Base-by-base conservation (phyloP, 345 rosid genomes). In the Acer saccharum region DNA sequence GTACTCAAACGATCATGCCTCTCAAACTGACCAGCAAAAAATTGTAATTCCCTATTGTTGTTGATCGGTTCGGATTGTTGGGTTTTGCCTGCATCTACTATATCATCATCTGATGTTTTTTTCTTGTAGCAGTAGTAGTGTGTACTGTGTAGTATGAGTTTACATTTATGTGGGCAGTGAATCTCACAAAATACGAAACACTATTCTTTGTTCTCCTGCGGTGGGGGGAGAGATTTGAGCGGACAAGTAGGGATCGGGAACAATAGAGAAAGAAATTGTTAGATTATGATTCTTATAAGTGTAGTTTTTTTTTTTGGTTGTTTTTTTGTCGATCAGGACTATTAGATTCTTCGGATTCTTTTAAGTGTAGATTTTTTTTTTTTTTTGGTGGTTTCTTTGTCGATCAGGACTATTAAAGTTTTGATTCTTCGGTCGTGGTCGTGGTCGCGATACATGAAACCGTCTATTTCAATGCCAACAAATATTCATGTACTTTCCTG, bases 71-170 rank as follows among this genome's bases (percentile, higher is more conserved):
- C 70, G 76, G 61, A 76, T 70, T 65, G 52, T 44, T 7, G 50
- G 48, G 63, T 78, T 73, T 20, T 81, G 67, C 55, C 66, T 69
- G 65, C 75, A 21, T 69, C 68, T 63, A n/a, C 78, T 71, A 20
- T 63, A 6, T 43, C 39, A 9, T 43, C 29, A 43, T 7, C 41
- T 70, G 50, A 69, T 70, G 62, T 61, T 77, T 58, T 58, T 46
- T 62, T 50, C 58, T 57, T 68, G 73, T 76, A 25, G 20, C 46
- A 1, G 29, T 63, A 1, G 29, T 63, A 78, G 60, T 50, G 76
- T 71, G 10, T 61, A 78, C 60, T 50, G 76, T 78, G 80, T 73
- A 78, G 7, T n/a, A 62, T 46, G 7, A 13, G 65, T 65, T 32
- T 32, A 75, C 55, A 39, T 66, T 52, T 32, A 29, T 50, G 17